Evolutionary conservation across 2,329 filamentous ascomycete genomes (phyloP), one percentile per base, ranked within the genome.

Genomic region (Diaporthe caulivora): DNA sequence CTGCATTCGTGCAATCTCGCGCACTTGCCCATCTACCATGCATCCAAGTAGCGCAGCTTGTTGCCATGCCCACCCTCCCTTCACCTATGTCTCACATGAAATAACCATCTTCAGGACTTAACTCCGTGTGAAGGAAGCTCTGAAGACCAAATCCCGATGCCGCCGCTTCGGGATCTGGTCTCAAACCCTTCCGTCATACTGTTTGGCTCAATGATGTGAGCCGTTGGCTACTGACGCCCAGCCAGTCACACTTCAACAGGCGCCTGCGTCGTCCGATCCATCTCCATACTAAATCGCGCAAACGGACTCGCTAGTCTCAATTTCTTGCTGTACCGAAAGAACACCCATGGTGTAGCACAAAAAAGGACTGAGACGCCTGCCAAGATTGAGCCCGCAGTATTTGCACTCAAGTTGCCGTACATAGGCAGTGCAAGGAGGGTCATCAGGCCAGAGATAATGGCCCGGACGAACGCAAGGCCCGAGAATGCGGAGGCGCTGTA

Each of bases 401-500:
- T 80, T 10, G 77, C 75, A 17, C 75, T 76, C 17, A 79, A 31
- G 1, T 70, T 72, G 4, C 60, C 72, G 62, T 77, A 78, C 75
- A 80, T 77, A 13, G 75, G 74, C 34, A 76, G 75, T 21, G 78
- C 76, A 13, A 78, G 42, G n/a, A 78, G 75, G 8, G 78, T 78
- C 76, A 79, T 79, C 6, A 78, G 29, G 2, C 77, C 78, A 1
- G 78, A 78, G 8, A 77, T 58, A 55, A 78, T 42, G 44, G 78
- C 77, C 26, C 79, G 76, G 18, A 78, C 76, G 18, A 79, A 70
- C 1, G 77, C 77, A 7, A 80, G 75, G 3, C 77, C 79, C 13
- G 77, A 75, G 53, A 79, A 79, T 4, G 76, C 78, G 29, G 77
- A 79, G 17, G 79, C 78, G 40, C 74, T 76, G 70, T 78, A 78